Conservation (phyloP, 2,329 filamentous ascomycete species). For the Aspergillus sp. region DNA sequence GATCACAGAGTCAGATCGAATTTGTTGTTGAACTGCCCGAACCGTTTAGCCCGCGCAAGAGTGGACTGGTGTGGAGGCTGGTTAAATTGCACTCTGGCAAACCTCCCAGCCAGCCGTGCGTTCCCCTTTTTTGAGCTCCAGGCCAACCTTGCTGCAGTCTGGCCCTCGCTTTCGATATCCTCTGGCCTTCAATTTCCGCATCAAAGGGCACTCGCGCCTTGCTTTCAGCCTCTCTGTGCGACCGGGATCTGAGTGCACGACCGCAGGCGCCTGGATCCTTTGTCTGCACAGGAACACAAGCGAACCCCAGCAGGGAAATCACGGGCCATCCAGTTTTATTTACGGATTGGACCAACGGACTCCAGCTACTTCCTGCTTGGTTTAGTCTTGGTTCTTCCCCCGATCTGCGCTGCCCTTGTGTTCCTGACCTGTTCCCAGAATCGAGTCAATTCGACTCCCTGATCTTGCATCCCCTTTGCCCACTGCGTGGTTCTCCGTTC, state of each 20-base stretch:
- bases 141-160: not conserved
- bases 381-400: constrained; percentile 1
- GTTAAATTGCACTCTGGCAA: constrained; percentile 9
- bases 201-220: not conserved
- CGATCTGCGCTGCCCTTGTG: constrained; percentile 1
- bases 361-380: constrained; percentile 1
- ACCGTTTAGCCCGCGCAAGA: not conserved
- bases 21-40: constrained; percentile 4
- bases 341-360: not conserved
- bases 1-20: not conserved
- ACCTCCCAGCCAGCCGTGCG: constrained; percentile 1
- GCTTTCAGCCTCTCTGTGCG: not conserved
- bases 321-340: not conserved
- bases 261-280: constrained; percentile 2
- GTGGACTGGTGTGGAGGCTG: constrained; percentile 6
- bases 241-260: not conserved
- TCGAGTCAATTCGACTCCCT: not conserved
- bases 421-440: not conserved
- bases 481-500: constrained; percentile 4
- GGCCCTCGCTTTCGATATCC: not conserved
- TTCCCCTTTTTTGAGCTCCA: constrained; percentile 5
- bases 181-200: not conserved
- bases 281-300: not conserved
- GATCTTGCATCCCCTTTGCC: constrained; percentile 7
- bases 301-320: constrained; percentile 4